phyloP scores from a whole-genome alignment of 768 basidiomycete species.

The Agaricus blazei region DNA sequence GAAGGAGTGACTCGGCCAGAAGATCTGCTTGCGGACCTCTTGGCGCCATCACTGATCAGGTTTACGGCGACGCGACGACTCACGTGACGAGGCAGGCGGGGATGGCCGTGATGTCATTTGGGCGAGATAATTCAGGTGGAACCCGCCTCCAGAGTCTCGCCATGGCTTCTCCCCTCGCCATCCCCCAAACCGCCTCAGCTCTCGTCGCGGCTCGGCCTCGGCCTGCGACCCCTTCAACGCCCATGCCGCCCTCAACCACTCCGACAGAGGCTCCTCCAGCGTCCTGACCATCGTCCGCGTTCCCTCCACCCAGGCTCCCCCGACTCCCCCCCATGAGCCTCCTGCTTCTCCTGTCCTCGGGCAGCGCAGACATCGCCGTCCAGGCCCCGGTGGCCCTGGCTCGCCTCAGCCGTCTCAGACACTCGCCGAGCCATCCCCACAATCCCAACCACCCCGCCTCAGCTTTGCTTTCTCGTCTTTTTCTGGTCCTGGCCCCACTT shows the following conservation, averaged over 20 bases:
- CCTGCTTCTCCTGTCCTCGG: constrained; percentile 22
- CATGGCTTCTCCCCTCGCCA: constrained; percentile 2
- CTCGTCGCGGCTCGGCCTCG: constrained; percentile 62
- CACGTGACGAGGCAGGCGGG: not conserved
- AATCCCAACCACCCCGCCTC: constrained; percentile 11
- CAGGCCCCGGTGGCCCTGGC: constrained; percentile 1
- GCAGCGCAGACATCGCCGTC: constrained; percentile 21
- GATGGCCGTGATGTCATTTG: constrained; percentile 8
- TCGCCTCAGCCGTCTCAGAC: constrained; percentile 17
- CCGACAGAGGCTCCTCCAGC: constrained; percentile 51
- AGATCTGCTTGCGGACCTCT: no score
- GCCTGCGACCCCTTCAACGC: constrained; percentile 66
- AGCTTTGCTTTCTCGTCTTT: constrained; percentile 37
- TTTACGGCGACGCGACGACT: no score
- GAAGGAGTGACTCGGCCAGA: no score
- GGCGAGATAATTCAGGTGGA: not conserved
- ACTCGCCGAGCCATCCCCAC: constrained; percentile 17
- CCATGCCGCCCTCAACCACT: constrained; percentile 47
- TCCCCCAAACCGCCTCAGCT: constrained; percentile 30
- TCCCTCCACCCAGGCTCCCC: constrained; percentile 22
- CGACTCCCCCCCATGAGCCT: constrained; percentile 26
- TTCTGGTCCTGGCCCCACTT: constrained; percentile 22
- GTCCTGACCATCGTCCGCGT: constrained; percentile 76
- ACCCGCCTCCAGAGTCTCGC: not conserved
- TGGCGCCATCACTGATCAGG: no score